Evolutionary conservation across 306 rosid species (phyloP).

Genomic region (Oxytropis ochrocephala): DNA sequence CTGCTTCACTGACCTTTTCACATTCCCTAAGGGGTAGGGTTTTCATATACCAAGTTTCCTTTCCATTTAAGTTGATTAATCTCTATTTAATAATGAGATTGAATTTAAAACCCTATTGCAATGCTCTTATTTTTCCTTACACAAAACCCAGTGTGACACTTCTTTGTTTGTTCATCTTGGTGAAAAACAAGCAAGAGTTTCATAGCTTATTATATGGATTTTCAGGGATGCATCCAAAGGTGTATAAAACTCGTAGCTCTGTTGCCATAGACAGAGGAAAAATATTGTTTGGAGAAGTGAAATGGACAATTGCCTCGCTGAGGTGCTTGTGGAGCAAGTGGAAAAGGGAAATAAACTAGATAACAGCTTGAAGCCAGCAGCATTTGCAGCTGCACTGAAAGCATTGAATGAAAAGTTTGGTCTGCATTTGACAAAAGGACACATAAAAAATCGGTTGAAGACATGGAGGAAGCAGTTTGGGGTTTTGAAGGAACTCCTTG

Average conservation of each 20-base stretch:
- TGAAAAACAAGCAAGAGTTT: constrained; percentile 8
- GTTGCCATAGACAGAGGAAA: constrained; percentile 39
- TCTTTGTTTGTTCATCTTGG: constrained; percentile 2
- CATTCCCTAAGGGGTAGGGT: background rate
- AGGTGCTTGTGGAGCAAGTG: constrained; percentile 45
- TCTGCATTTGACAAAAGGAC: constrained; percentile 37
- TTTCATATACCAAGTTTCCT: background rate
- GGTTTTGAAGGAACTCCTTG: constrained; percentile 48
- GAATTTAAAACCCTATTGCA: background rate
- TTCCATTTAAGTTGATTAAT: background rate
- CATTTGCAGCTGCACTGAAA: constrained; percentile 39
- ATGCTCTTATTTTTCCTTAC: background rate
- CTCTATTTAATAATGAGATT: background rate
- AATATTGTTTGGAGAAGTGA: constrained; percentile 45
- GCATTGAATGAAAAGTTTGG: constrained; percentile 38
- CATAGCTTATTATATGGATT: constrained; percentile 5
- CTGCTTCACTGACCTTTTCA: background rate
- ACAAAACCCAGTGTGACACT: background rate
- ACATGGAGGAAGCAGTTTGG: constrained; percentile 60
- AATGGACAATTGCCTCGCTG: constrained; percentile 48
- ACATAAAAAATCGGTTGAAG: constrained; percentile 45
- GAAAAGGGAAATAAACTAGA: constrained; percentile 44
- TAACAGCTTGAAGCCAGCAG: constrained; percentile 44
- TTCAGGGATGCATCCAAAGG: constrained; percentile 38
- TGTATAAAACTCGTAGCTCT: constrained; percentile 34